Percentiles rank a stretch among this genome's conserved stretches.
Conservation (phyloP, 2,329 filamentous ascomycete species). For the Aspergillus phoenicis region DNA sequence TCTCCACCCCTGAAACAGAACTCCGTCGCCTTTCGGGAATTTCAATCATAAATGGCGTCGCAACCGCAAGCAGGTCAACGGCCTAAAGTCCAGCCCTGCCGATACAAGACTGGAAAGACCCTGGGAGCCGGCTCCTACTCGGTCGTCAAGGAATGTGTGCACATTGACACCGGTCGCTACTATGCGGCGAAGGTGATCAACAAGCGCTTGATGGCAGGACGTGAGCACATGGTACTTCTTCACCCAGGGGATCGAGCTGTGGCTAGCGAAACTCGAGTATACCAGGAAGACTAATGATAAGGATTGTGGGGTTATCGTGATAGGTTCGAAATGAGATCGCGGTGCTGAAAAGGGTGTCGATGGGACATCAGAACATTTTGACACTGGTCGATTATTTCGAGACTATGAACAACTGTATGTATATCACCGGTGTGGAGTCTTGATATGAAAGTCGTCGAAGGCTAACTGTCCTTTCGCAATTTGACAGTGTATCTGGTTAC, state of each 20-base stretch:
- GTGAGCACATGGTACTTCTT: conserved; percentile 86
- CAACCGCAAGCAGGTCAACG: conserved; percentile 34
- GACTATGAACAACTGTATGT: conserved; percentile 91
- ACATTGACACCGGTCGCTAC: conserved; percentile 95
- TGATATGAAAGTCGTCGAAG: not conserved
- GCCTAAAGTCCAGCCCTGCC: conserved; percentile 85
- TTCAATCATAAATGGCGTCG: conserved; percentile 31
- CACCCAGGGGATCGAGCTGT: not conserved
- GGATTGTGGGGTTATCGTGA: conserved; percentile 10
- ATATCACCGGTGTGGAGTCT: not conserved
- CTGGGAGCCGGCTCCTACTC: conserved; percentile 95
- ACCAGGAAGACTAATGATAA: conserved; percentile 15
- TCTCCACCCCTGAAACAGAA: not conserved
- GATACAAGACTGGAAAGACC: conserved; percentile 98
- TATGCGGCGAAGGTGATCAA: conserved; percentile 99
- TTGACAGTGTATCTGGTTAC: conserved; percentile 84
- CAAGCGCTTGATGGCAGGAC: conserved; percentile 93
- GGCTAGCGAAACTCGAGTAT: conserved; percentile 5
- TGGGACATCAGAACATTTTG: conserved; percentile 97
- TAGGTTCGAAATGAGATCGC: conserved; percentile 97
- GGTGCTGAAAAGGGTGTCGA: conserved; percentile 94
- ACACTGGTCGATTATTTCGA: conserved; percentile 99
- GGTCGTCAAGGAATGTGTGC: conserved; percentile 97
- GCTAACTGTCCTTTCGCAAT: conserved; percentile 19
- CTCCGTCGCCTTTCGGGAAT: not conserved